Evolutionary conservation across 169 alveolate species (phyloP), one percentile per base, ranked within the genome.

Genomic region (Cryptosporidium baileyi): DNA sequence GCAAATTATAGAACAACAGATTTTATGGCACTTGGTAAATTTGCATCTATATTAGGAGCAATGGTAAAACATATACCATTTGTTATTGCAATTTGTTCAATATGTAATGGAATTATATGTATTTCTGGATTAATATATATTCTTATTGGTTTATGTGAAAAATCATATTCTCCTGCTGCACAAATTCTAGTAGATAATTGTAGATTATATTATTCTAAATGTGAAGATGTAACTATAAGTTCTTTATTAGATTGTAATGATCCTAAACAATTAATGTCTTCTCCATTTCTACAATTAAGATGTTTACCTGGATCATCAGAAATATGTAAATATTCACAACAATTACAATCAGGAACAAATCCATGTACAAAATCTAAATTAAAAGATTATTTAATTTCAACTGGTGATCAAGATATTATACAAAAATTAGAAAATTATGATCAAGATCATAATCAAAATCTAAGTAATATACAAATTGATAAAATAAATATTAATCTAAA

Each of bases 1-100:
- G 82, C 82, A 52, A 67, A 67, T 28, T 67, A 67, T 40, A 67
- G 82, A 32, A 67, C 82, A 8, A 67, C 82, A 22, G 82, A 67
- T 19, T 67, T 67, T 43, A 67, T 67, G 82, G 82, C 82, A 19
- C 36, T 67, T 4, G 82, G 82, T 1, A 67, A 67, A 17, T 52
- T 47, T 19, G 82, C 82, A 19, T 67, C 82, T 11, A 47, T 67
- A 32, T 26, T 67, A 4, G 82, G 82, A 22, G 82, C 82, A 22
- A 24, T 67, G 82, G 82, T 67, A 5, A 67, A 67, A 60, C 82
- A 67, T 26, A 51, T 67, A 30, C 82, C 82, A 1, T 67, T 67
- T 51, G 57, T 67, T 1, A 51, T 67, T 7, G 30, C 82, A 8
- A 3, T 38, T 13, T 67, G 82, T 52, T 49, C 82, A 30, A 67